Base-by-base conservation (phyloP, 371 early-diverging fungal genomes). In the Nosema muscidifuracis region DNA sequence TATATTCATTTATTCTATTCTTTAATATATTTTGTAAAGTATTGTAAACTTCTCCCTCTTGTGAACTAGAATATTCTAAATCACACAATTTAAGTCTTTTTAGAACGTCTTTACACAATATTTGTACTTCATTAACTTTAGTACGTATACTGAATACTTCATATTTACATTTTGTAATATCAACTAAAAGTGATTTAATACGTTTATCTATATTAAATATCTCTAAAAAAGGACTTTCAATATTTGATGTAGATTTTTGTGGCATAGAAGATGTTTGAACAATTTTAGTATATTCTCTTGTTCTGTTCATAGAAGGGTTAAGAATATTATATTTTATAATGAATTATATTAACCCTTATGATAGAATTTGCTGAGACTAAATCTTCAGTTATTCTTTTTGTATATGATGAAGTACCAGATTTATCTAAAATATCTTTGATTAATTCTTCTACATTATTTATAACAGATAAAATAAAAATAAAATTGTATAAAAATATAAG, bases 261-360 rank as follows among this genome's bases (percentile, higher is more conserved):
- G 73, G 74, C 50, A 75, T 67, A 22, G 42, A 55, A 38, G 80
- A 71, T 12, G 78, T n/a, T 60, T 56, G 55, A 20, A 75, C 71
- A 43, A 82, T 67, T 31, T 33, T 69, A 31, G 22, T 13, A 55
- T 73, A 79, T 60, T 82, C 82, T 36, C 55, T 73, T 69, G 80
- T 79, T 72, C 82, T 75, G 34, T 82, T 78, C 80, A 82, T 82
- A 55, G 55, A 66, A 26, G 42, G 36, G 20, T n/a, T 40, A 40
- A 40, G 15, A 40, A 51, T 50, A 20, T 15, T 9, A 9, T 9
- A 40, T 15, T 9, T 40, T 15, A 40, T 40, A 40, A 9, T 40
- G 15, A 9, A 40, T 40, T 40, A 9, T 40, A 40, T 40, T 9
- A 40, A 15, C 30, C 18, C 4, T 26, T 26, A 24, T 15, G 12